Evolutionary conservation across 306 rosid species (phyloP).

Genomic region (Lagenaria siceraria): DNA sequence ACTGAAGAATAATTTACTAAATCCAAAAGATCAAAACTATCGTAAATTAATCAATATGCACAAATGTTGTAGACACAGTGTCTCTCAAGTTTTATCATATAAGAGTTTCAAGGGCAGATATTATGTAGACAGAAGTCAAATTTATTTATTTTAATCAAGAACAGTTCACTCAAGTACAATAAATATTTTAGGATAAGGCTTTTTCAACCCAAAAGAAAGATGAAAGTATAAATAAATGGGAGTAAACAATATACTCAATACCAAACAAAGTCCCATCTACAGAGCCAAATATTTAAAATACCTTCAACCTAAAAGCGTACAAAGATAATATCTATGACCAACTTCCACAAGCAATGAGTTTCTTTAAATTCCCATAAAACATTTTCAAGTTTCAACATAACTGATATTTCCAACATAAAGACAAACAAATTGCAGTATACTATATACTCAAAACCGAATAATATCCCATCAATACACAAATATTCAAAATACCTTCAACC

Average conservation of each 20-base stretch:
- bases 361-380: not conserved
- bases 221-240: not conserved
- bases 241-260: not conserved
- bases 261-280: not conserved
- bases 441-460: not conserved
- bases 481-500: not conserved
- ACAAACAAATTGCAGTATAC: not conserved
- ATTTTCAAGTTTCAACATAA: no score
- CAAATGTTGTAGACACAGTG: not conserved
- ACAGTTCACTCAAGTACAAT: not conserved
- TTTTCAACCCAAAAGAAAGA: not conserved
- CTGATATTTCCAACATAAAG: not conserved
- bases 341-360: not conserved
- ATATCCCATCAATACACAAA: not conserved
- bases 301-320: not conserved
- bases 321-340: not conserved
- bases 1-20: not conserved
- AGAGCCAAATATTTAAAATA: not conserved
- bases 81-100: not conserved
- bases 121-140: not conserved
- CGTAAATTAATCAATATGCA: no score
- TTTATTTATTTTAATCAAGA: not conserved
- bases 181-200: not conserved
- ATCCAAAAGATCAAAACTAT: not conserved
- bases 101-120: not conserved